A percentile compares a stretch with the other conserved stretches of the same genome.
Evolutionary conservation across 2,329 filamentous ascomycete genomes (phyloP).

Genomic region (Neonectria faginata): DNA sequence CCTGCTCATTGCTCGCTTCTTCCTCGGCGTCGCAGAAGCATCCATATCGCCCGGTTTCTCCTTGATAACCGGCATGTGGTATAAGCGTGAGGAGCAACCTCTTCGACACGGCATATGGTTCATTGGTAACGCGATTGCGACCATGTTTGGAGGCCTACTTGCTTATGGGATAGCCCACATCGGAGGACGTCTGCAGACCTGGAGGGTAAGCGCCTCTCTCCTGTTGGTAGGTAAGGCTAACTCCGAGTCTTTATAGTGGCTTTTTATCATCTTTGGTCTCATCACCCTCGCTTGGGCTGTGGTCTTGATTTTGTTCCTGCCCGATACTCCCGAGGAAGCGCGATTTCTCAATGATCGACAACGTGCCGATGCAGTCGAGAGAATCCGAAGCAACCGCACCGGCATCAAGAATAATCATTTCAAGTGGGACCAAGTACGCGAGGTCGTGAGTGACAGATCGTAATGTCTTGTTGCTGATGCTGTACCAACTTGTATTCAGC

Average conservation of each 20-base stretch:
- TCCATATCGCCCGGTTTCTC: conserved; percentile 41
- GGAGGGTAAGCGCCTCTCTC: conserved; percentile 31
- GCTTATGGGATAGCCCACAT: conserved; percentile 41
- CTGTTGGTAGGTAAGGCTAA: background rate
- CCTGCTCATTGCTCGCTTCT: conserved; percentile 34
- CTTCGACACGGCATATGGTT: conserved; percentile 42
- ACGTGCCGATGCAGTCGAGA: conserved; percentile 28
- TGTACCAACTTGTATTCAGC: conserved; percentile 35
- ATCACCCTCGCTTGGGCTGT: conserved; percentile 38
- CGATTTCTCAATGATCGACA: conserved; percentile 35
- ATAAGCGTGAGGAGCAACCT: conserved; percentile 39
- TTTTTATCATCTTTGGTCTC: conserved; percentile 40
- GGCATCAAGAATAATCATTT: conserved; percentile 38
- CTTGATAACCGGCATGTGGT: conserved; percentile 43
- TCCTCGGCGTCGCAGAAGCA: conserved; percentile 40
- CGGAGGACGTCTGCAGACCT: conserved; percentile 27
- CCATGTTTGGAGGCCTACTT: conserved; percentile 36
- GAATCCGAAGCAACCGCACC: conserved; percentile 37
- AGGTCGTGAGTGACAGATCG: conserved; percentile 37
- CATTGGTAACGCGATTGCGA: conserved; percentile 38
- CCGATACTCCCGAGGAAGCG: conserved; percentile 34
- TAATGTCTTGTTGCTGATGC: conserved; percentile 38
- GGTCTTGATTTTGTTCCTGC: conserved; percentile 31
- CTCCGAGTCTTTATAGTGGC: conserved; percentile 23
- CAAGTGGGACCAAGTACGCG: conserved; percentile 40